phyloP scores from a whole-genome alignment of 495 filamentous ascomycete species.

The Platismatia glauca region DNA sequence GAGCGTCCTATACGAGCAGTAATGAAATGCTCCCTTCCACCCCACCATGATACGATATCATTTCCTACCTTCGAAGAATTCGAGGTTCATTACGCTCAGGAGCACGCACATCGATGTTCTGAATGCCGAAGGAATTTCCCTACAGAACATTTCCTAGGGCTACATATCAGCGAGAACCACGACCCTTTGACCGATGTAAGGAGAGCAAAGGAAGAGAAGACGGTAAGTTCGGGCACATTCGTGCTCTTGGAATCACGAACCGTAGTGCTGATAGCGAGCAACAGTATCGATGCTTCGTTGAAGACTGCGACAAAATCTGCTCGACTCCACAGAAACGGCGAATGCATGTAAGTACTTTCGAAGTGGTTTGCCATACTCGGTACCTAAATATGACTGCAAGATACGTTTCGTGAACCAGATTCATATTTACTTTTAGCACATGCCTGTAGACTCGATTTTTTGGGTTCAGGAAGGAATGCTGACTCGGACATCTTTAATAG shows the following conservation, averaged over 20 bases:
- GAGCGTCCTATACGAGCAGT: constrained; percentile 14
- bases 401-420: too few relatives aligned
- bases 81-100: constrained; percentile 73
- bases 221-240: constrained; percentile 44
- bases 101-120: constrained; percentile 75
- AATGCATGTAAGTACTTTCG: constrained; percentile 43
- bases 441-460: too few relatives aligned
- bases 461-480: too few relatives aligned
- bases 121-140: constrained; percentile 76
- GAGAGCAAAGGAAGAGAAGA: constrained; percentile 75
- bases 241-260: background rate
- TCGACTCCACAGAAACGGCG: constrained; percentile 72
- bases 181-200: constrained; percentile 66
- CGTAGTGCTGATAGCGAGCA: background rate
- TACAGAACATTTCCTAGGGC: constrained; percentile 56
- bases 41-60: constrained; percentile 56
- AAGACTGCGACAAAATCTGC: constrained; percentile 80
- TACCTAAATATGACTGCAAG: too few relatives aligned
- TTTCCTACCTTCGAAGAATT: constrained; percentile 76
- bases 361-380: too few relatives aligned
- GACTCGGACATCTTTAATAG: too few relatives aligned
- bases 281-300: constrained; percentile 82
- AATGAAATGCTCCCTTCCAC: constrained; percentile 74
- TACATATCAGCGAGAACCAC: constrained; percentile 92
- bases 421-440: too few relatives aligned